Conservation (phyloP, 2,329 filamentous ascomycete species). For the Trichocomaceae sp. region DNA sequence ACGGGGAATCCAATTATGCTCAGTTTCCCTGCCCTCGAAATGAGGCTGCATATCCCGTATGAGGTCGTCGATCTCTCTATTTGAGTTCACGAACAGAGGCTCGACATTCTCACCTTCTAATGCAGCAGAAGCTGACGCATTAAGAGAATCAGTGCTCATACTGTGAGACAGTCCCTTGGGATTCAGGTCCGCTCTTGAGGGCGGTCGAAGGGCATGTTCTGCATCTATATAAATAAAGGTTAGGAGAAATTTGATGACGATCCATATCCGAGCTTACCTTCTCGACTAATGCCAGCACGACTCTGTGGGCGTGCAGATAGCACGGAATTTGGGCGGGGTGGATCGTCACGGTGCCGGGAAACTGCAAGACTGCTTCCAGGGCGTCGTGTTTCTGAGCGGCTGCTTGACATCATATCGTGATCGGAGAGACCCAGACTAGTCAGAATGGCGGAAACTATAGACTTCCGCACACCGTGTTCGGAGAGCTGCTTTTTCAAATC, state of each 20-base stretch:
- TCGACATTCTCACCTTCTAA: constrained; percentile 66
- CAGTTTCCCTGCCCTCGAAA: constrained; percentile 84
- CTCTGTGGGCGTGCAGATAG: constrained; percentile 25
- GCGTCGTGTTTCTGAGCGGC: constrained; percentile 18
- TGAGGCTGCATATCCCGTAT: constrained; percentile 71
- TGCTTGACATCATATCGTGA: constrained; percentile 23
- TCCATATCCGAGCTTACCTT: constrained; percentile 17
- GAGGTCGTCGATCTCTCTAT: constrained; percentile 80
- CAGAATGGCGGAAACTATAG: constrained; percentile 76
- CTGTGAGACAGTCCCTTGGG: constrained; percentile 17
- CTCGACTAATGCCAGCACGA: constrained; percentile 12
- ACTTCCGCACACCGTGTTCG: constrained; percentile 75
- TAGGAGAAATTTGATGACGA: constrained; percentile 2
- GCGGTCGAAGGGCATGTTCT: constrained; percentile 18
- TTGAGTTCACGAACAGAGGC: constrained; percentile 74
- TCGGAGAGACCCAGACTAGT: constrained; percentile 57
- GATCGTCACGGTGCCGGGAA: constrained; percentile 22
- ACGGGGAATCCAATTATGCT: constrained; percentile 83
- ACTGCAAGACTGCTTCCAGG: constrained; percentile 22
- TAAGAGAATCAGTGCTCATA: constrained; percentile 14
- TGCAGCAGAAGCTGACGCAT: constrained; percentile 32
- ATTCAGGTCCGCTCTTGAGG: constrained; percentile 19
- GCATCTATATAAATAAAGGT: constrained; percentile 1
- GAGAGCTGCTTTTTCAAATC: constrained; percentile 83
- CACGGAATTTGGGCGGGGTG: constrained; percentile 25